Base-by-base conservation (phyloP, 106 monocot species). In the Chionographis japonica region DNA sequence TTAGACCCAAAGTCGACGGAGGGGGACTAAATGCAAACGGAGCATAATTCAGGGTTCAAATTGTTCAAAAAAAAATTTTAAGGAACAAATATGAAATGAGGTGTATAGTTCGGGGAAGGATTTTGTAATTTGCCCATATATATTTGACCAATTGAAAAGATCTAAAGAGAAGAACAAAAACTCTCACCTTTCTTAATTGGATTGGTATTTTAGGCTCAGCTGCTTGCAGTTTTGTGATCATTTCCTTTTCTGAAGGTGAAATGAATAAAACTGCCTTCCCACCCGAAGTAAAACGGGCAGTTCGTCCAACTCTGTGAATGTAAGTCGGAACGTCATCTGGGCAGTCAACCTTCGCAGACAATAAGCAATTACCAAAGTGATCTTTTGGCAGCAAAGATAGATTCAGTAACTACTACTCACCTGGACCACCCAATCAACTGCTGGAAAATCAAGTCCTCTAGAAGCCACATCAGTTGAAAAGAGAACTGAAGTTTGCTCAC, bases 401-500 rank as follows among this genome's bases (percentile, higher is more conserved):
- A 2, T 3, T 16, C 39, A 4, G 49, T 35, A 55, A 56, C 7
- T 19, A 51, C 14, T 51, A 52, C 67, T 69, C 50, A 97, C 97
- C 87, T 97, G 97, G 52, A 97, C 77, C 43, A 97, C 97, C 97
- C 97, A 97, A 73, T 97, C 89, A 70, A 97, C 92, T 27, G 68
- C 60, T 17, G 92, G 84, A 74, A 97, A 84, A 76, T 97, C 97
- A 56, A 97, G 87, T 52, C 97, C 97, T 65, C 97, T 74, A 27
- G 97, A 80, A 18, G 86, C 87, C 63, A 92, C 89, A 74, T 97
- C 97, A 61, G 97, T 97, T 55, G 89, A 84, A 74, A 97, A 92
- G 8, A 97, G 74, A 67, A 92, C 85, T 4, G 97, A 92, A 35
- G 83, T 72, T 54, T 76, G 72, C 56, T 92, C 86, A 75, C 80